Percentiles rank a stretch among this genome's conserved stretches.
These are phyloP conservation scores for Fusarium anguioides DNA, from an alignment of 2,329 filamentous ascomycete genomes.

Conservation along the genomic window DNA sequence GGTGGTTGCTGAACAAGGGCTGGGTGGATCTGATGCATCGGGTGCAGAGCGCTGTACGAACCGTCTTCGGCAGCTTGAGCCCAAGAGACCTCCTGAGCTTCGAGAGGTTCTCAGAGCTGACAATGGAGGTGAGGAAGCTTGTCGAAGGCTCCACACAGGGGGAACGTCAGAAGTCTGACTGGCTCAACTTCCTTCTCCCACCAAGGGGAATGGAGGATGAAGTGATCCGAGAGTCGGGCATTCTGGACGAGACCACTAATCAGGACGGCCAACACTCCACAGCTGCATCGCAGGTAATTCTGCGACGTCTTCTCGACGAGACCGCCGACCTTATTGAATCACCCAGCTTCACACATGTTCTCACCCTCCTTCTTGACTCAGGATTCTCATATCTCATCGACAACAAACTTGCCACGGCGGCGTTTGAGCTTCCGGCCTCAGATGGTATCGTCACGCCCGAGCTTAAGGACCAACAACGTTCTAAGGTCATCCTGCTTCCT, in stretches of 20 bases:
- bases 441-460: slow-evolving; percentile 58
- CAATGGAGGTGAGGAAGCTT: slow-evolving; percentile 83
- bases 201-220: slow-evolving; percentile 81
- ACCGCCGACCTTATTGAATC: slow-evolving; percentile 96
- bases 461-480: slow-evolving; percentile 61
- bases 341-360: slow-evolving; percentile 86
- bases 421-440: slow-evolving; percentile 70
- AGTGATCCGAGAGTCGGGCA: slow-evolving; percentile 87
- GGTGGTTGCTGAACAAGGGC: slow-evolving; percentile 95
- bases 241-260: slow-evolving; percentile 64
- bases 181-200: slow-evolving; percentile 88
- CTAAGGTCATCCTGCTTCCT: slow-evolving; percentile 78
- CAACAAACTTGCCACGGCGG: slow-evolving; percentile 79
- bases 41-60: slow-evolving; percentile 86
- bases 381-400: slow-evolving; percentile 88
- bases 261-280: slow-evolving; percentile 50
- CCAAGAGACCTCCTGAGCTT: slow-evolving; percentile 89
- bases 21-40: slow-evolving; percentile 85
- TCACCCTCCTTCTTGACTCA: slow-evolving; percentile 86
- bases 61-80: slow-evolving; percentile 89
- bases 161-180: slow-evolving; percentile 64
- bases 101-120: slow-evolving; percentile 81
- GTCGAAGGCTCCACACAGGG: slow-evolving; percentile 74
- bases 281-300: slow-evolving; percentile 63
- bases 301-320: slow-evolving; percentile 91